A percentile compares a stretch with the other conserved stretches of the same genome.
These are phyloP conservation scores for Trametes sp. DNA, from an alignment of 1,284 basidiomycete genomes.

Conservation along the genomic window DNA sequence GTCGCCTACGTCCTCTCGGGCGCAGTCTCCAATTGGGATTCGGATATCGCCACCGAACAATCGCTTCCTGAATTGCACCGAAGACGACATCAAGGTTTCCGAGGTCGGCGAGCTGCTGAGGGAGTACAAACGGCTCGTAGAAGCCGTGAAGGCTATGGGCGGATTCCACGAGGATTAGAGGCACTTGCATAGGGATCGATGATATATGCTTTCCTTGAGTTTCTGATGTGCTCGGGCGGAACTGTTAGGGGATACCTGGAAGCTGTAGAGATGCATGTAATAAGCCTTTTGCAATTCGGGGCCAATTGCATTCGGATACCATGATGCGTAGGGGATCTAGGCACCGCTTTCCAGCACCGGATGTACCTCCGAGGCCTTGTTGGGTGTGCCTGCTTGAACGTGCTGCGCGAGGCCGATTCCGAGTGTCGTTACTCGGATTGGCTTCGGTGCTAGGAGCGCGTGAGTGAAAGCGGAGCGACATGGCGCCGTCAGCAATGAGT, in stretches of 20 bases:
- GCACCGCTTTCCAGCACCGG: too few species aligned
- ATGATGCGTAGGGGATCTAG: too few species aligned
- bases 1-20: conserved; percentile 55
- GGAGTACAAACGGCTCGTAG: conserved; percentile 76
- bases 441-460: too few species aligned
- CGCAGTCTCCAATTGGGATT: conserved; percentile 49
- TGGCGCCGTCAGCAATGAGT: too few species aligned
- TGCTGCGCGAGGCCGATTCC: too few species aligned
- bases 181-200: background rate
- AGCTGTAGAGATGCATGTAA: background rate
- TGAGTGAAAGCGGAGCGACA: too few species aligned
- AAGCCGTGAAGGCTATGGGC: conserved; percentile 49
- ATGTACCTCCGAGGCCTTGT: too few species aligned
- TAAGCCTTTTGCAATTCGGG: too few species aligned
- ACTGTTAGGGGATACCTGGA: background rate
- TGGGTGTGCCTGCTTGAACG: too few species aligned
- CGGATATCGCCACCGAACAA: conserved; percentile 63
- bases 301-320: too few species aligned
- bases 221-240: background rate
- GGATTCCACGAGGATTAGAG: conserved; percentile 47
- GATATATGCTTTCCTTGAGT: background rate
- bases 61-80: conserved; percentile 71
- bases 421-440: too few species aligned
- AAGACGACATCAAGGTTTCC: conserved; percentile 76
- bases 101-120: conserved; percentile 78